Conservation (phyloP, 1,284 basidiomycete genomes). For the Mrakiaceae sp. region DNA sequence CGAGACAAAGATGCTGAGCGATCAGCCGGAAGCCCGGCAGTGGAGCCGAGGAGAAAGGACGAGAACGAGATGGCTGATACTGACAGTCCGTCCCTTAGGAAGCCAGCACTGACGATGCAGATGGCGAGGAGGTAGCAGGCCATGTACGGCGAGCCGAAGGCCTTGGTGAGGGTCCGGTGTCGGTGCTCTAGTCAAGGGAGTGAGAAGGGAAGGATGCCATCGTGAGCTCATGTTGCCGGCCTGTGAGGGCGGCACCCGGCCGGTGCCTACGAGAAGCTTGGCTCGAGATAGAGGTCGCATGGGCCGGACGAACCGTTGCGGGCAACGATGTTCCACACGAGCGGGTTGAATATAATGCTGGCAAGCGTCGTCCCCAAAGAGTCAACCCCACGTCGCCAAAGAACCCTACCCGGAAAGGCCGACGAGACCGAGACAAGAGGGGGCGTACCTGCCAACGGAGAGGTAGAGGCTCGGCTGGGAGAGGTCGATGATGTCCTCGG, state of each 20-base stretch:
- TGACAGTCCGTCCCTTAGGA: conserved; percentile 74
- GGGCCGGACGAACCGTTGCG: conserved; percentile 56
- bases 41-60: not conserved
- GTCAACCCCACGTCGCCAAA: too few relatives aligned
- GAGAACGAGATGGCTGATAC: conserved; percentile 30
- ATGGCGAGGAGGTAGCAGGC: conserved; percentile 87
- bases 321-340: conserved; percentile 91
- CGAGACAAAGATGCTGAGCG: too few relatives aligned
- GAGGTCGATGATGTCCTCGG: conserved; percentile 43
- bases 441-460: conserved; percentile 41
- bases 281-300: not conserved
- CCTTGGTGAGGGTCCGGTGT: conserved; percentile 72
- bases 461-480: conserved; percentile 54
- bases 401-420: too few relatives aligned
- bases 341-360: conserved; percentile 71
- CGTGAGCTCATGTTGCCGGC: too few relatives aligned
- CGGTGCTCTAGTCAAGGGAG: conserved; percentile 53
- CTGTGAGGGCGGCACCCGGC: too few relatives aligned
- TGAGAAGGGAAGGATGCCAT: not conserved
- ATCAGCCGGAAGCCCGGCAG: too few relatives aligned
- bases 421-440: not conserved
- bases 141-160: conserved; percentile 57
- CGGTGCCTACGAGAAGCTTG: not conserved
- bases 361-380: too few relatives aligned
- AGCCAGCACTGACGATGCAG: conserved; percentile 77